phyloP scores from a whole-genome alignment of 2,329 filamentous ascomycete species.

The Uncinocarpus reesii region DNA sequence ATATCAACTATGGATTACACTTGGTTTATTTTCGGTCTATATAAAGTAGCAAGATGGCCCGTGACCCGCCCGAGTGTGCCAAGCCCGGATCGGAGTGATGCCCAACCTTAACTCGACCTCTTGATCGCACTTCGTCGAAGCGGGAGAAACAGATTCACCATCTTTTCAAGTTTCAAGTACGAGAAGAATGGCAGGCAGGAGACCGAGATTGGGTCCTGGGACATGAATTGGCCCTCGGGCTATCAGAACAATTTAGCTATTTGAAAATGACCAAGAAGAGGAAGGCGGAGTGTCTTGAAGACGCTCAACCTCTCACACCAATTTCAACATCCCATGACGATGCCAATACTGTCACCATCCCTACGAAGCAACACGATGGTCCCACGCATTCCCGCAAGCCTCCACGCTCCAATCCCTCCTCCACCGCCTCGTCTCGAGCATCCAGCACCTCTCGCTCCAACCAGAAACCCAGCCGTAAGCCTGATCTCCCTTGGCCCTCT shows the following conservation, averaged over 20 bases:
- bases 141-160: too few relatives aligned
- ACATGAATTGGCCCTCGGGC: too few relatives aligned
- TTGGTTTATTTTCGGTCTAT: too few relatives aligned
- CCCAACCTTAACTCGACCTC: too few relatives aligned
- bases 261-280: conserved; percentile 12
- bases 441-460: conserved; percentile 16
- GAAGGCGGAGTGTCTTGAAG: conserved; percentile 14
- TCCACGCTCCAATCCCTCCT: neutral
- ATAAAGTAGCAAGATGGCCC: too few relatives aligned
- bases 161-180: too few relatives aligned
- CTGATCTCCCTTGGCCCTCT: conserved; percentile 57
- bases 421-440: conserved; percentile 9
- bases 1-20: too few relatives aligned
- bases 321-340: neutral
- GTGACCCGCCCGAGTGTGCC: too few relatives aligned
- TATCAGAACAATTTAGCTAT: too few relatives aligned
- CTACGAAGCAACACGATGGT: conserved; percentile 12
- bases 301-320: neutral
- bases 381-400: neutral
- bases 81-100: too few relatives aligned
- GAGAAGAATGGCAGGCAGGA: neutral
- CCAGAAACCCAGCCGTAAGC: conserved; percentile 11
- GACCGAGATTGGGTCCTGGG: neutral
- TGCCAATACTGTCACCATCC: neutral
- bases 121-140: too few relatives aligned